Evolutionary conservation across 2,329 filamentous ascomycete genomes (phyloP), one percentile per base, ranked within the genome.

Genomic region (Xylariaceae sp.): DNA sequence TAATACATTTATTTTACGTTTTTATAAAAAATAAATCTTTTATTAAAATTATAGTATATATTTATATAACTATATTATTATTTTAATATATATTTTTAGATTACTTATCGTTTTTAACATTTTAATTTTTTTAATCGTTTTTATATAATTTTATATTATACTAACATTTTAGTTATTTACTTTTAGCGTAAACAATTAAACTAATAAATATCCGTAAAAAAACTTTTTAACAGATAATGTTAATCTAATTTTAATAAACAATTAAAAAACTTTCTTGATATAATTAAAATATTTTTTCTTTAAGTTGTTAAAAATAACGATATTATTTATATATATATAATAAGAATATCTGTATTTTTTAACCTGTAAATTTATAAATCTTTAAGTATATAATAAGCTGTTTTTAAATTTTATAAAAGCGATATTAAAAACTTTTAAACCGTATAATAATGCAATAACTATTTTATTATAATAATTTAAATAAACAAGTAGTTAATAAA

Each of bases 31-130:
- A 4, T 7, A 4, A 23, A 43, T 43, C 17, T 43, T 43, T 43
- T 43, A 43, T 43, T 43, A 43, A 43, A 43, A 43, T n/a, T 43
- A 43, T 16, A 26, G 21, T 9, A 43, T 43, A 43, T 23, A 21
- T 43, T 23, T 43, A 5, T 43, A 5, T 43, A 9, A 14, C 7
- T 43, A 43, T 23, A 26, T 43, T 9, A 11, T 43, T 43, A 23
- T 23, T 14, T 26, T 23, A 23, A 23, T 23, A 23, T 43, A 43
- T 8, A 14, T 23, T 43, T 43, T 36, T 9, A 36, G 12, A 17
- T 36, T 36, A n/a, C 16, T 16, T 36, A 36, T 6, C 11, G 33
- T 36, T 36, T 36, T 6, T 36, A 36, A 36, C 5, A 36, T 9
- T 36, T 43, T 43, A 43, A 43, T 43, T 43, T 43, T 43, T 9